Evolutionary conservation across 78 protist species (phyloP), one percentile per base, ranked within the genome.

Genomic region (Dictyostelium citrinum): DNA sequence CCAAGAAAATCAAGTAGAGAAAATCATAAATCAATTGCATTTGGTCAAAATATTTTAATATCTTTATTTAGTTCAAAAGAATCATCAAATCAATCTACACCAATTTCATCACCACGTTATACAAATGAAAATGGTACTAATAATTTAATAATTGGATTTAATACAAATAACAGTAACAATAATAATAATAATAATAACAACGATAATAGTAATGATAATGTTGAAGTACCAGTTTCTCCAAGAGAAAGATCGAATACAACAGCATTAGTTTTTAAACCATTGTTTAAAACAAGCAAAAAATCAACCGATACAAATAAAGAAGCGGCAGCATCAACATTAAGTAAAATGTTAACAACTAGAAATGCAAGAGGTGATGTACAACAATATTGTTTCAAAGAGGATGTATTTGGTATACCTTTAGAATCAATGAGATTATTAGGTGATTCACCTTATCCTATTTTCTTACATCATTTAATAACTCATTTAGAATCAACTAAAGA

Each of bases 231-330:
- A 78, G 14, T 49, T 20, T 10, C 78, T 5, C 33, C 67, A 33
- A 76, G 93, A 79, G 93, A 88, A 27, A 58, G 93, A 79, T 79
- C 93, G 41, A 39, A 39, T 78, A 61, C 93, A 5, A 80, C 49
- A 5, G 61, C 49, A 27, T 45, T 29, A 3, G 37, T 27, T 60
- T 58, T 64, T 61, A 49, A 86, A 43, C 64, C 49, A 74, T 55
- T 55, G 5, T 35, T 74, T 78, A 64, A 76, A 43, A 58, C 17
- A 29, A 29, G 49, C 33, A 78, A 78, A 67, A 88, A 88, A 31
- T 29, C 76, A 68, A 24, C 76, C 0, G 20, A n/a, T 10, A 29
- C 35, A 29, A n/a, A 75, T 64, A 88, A 68, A 43, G 93, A 88
- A 16, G 70, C 79, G 1, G n/a, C 60, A 20, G n/a, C 60, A 22